Evolutionary conservation across 2,329 filamentous ascomycete genomes (phyloP).

Genomic region (Pseudogymnoascus verrucosus): DNA sequence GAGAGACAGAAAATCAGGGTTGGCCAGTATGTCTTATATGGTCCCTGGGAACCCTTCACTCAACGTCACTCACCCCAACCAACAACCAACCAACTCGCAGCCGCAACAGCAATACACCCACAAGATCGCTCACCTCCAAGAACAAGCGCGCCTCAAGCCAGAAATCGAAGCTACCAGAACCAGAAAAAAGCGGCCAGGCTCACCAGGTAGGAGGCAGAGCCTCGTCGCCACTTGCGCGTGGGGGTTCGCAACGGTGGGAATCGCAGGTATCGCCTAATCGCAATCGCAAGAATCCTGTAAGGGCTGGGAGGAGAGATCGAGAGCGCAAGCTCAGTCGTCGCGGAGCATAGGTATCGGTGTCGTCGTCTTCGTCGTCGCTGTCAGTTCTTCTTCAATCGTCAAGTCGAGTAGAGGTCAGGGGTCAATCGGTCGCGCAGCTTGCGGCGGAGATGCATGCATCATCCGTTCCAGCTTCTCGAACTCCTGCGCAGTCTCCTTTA

Average conservation of each 20-base stretch:
- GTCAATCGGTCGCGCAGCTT: neutral
- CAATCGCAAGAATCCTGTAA: neutral
- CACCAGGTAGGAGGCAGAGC: neutral
- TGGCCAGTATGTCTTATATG: neutral
- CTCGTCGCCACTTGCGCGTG: conserved; percentile 2
- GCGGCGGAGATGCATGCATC: neutral
- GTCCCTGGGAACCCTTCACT: neutral
- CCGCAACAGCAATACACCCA: neutral
- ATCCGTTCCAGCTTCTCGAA: neutral
- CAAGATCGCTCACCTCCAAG: neutral
- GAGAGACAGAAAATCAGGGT: neutral
- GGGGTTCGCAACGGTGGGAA: neutral
- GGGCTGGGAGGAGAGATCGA: neutral
- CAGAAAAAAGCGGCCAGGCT: neutral
- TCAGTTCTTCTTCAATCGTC: neutral
- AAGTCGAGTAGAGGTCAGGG: neutral
- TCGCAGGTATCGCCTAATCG: neutral
- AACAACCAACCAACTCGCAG: neutral
- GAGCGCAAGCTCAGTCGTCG: neutral
- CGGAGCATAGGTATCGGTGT: neutral
- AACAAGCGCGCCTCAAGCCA: neutral
- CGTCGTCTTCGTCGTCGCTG: neutral
- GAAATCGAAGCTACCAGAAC: neutral
- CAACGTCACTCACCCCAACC: neutral
- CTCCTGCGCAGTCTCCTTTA: neutral